phyloP scores from a whole-genome alignment of 257 asterid species.

The Nicotiana benthamiana region DNA sequence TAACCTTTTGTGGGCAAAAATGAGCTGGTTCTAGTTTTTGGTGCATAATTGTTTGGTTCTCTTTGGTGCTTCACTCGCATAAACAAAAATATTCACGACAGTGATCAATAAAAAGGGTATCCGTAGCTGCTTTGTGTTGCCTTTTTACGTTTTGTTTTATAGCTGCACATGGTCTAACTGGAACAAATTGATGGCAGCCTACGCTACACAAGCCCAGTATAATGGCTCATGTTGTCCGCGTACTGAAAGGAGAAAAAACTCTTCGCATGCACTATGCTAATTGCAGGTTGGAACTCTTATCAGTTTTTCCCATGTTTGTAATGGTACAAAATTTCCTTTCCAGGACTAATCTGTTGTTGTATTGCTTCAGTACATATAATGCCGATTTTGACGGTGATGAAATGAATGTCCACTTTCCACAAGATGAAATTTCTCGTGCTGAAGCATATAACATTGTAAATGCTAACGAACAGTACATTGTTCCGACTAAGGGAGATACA shows the following conservation, averaged over 20 bases:
- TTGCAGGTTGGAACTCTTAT: slow-evolving; percentile 68
- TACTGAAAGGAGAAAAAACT: slow-evolving; percentile 90
- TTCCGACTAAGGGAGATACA: slow-evolving; percentile 97
- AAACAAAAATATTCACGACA: not conserved
- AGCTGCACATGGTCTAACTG: slow-evolving; percentile 14
- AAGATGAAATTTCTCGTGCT: slow-evolving; percentile 99
- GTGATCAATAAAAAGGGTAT: not conserved
- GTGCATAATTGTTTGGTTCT: not conserved
- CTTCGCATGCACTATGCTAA: slow-evolving; percentile 99
- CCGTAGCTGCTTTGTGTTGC: slow-evolving; percentile 7
- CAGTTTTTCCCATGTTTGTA: not conserved
- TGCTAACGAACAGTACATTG: slow-evolving; percentile 95
- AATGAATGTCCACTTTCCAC: slow-evolving; percentile 98
- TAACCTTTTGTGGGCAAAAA: not conserved
- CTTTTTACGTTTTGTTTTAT: not conserved
- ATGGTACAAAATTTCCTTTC: slow-evolving; percentile 12
- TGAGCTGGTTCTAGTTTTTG: not conserved
- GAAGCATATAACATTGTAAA: slow-evolving; percentile 95
- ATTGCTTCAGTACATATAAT: slow-evolving; percentile 71
- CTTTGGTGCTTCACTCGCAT: not conserved
- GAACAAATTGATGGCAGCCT: slow-evolving; percentile 47
- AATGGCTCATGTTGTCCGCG: slow-evolving; percentile 98
- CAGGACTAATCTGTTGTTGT: slow-evolving; percentile 19
- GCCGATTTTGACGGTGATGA: slow-evolving; percentile 99
- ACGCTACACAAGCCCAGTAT: slow-evolving; percentile 99